phyloP scores from a whole-genome alignment of 2,329 filamentous ascomycete genomes.

The Fusarium papillatum region DNA sequence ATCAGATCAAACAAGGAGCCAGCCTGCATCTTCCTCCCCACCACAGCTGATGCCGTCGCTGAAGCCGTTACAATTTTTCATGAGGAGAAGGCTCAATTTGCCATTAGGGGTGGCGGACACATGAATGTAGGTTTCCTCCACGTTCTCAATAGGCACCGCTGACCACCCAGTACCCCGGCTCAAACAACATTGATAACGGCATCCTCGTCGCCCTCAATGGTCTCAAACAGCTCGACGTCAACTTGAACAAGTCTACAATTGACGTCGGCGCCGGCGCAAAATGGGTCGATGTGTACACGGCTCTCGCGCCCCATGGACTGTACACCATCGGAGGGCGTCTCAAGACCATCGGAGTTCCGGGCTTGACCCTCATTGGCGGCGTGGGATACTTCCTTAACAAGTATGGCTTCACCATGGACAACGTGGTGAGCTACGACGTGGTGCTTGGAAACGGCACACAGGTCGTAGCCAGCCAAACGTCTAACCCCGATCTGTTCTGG shows the following conservation, averaged over 20 bases:
- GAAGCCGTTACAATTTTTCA: background rate
- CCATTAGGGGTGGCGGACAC: constrained; percentile 30
- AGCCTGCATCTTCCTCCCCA: background rate
- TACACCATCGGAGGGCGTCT: constrained; percentile 47
- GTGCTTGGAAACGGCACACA: constrained; percentile 57
- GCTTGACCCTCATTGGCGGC: constrained; percentile 46
- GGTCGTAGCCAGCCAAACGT: constrained; percentile 51
- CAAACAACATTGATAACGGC: constrained; percentile 32
- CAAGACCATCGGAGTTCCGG: constrained; percentile 45
- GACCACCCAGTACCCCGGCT: constrained; percentile 3
- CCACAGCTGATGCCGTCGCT: background rate
- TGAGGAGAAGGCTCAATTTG: constrained; percentile 13
- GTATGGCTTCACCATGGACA: constrained; percentile 42
- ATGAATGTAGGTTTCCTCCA: constrained; percentile 11
- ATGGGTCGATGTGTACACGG: constrained; percentile 46
- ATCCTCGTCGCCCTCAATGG: constrained; percentile 12
- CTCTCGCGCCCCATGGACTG: constrained; percentile 35
- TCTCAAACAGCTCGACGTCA: constrained; percentile 8
- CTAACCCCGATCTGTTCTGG: constrained; percentile 51
- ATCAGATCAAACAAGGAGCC: background rate
- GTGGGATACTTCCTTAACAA: constrained; percentile 45
- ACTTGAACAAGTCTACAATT: constrained; percentile 14
- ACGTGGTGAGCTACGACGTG: constrained; percentile 52
- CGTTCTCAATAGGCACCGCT: background rate
- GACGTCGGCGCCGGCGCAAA: constrained; percentile 17